These are phyloP conservation scores for Cyclaneusma minus DNA, from an alignment of 2,329 filamentous ascomycete species.

Conservation along the genomic window DNA sequence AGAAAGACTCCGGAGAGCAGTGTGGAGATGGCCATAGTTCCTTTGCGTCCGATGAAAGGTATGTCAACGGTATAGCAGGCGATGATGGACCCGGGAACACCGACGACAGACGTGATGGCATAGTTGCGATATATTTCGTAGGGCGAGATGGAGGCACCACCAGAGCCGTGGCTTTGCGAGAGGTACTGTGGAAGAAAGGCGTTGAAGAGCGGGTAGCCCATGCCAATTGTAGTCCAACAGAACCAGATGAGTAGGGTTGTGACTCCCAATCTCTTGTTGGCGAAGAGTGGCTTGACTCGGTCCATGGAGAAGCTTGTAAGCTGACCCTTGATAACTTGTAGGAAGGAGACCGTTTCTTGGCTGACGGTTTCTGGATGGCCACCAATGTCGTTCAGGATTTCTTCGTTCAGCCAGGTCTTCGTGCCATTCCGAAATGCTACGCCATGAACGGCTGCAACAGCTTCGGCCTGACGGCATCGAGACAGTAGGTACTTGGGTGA, in stretches of 20 bases:
- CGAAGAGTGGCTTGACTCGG: conserved; percentile 51
- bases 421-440: conserved; percentile 56
- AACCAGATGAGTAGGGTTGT: conserved; percentile 53
- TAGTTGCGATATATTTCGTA: conserved; percentile 59
- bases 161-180: conserved; percentile 32
- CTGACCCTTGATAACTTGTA: conserved; percentile 21
- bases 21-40: conserved; percentile 54
- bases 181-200: conserved; percentile 83
- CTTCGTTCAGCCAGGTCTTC: conserved; percentile 63
- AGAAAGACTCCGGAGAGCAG: conserved; percentile 54
- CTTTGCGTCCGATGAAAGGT: conserved; percentile 50
- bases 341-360: conserved; percentile 5
- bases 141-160: conserved; percentile 21
- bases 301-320: conserved; percentile 51
- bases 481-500: conserved; percentile 74
- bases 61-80: conserved; percentile 59
- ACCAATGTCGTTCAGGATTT: conserved; percentile 43
- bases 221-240: conserved; percentile 68
- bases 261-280: conserved; percentile 31
- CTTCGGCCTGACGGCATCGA: conserved; percentile 60
- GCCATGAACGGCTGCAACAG: conserved; percentile 64
- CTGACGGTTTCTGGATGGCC: conserved; percentile 14
- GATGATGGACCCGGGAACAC: conserved; percentile 62
- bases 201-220: conserved; percentile 82
- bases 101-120: conserved; percentile 61